A percentile compares a stretch with the other conserved stretches of the same genome.
phyloP scores from a whole-genome alignment of 352 stramenopile species.

The Pythium utonaiense region DNA sequence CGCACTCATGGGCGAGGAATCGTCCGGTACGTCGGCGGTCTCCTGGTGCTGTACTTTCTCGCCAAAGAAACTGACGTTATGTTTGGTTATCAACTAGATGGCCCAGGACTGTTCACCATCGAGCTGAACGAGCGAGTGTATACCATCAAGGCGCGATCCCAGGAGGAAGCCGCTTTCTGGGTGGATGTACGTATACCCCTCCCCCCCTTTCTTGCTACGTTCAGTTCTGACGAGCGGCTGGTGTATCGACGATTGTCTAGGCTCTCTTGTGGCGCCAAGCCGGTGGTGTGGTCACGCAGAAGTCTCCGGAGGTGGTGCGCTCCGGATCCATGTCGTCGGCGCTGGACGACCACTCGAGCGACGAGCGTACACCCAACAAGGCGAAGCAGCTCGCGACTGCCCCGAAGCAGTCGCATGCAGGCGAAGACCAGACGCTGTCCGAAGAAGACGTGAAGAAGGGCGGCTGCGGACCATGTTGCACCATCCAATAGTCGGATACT shows the following conservation, averaged over 20 bases:
- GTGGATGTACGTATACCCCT: conserved; percentile 78
- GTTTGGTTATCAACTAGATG: conserved; percentile 35
- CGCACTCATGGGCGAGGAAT: conserved; percentile 64
- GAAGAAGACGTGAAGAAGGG: conserved; percentile 40
- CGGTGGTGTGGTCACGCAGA: conserved; percentile 74
- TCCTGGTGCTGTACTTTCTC: conserved; percentile 1
- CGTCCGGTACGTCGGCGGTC: conserved; percentile 48
- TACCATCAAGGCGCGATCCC: conserved; percentile 85
- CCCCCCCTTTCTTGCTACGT: too few relatives aligned
- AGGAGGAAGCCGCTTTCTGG: conserved; percentile 85
- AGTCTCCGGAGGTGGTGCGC: conserved; percentile 53
- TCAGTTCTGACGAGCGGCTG: too few relatives aligned
- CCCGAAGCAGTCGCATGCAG: not conserved
- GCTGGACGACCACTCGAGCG: conserved; percentile 33
- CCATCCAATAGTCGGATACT: conserved; percentile 51
- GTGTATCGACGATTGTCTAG: too few relatives aligned
- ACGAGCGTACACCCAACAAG: conserved; percentile 23
- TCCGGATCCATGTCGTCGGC: conserved; percentile 33
- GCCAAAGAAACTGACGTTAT: not conserved
- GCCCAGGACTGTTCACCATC: conserved; percentile 85
- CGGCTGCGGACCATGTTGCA: conserved; percentile 62
- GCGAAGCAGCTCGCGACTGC: conserved; percentile 12
- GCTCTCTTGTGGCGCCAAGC: conserved; percentile 82
- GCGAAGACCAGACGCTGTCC: conserved; percentile 18
- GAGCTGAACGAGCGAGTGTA: conserved; percentile 89